Conservation (phyloP, 225 moss, liverwort and hornwort genomes). For the Bryum argenteum region DNA sequence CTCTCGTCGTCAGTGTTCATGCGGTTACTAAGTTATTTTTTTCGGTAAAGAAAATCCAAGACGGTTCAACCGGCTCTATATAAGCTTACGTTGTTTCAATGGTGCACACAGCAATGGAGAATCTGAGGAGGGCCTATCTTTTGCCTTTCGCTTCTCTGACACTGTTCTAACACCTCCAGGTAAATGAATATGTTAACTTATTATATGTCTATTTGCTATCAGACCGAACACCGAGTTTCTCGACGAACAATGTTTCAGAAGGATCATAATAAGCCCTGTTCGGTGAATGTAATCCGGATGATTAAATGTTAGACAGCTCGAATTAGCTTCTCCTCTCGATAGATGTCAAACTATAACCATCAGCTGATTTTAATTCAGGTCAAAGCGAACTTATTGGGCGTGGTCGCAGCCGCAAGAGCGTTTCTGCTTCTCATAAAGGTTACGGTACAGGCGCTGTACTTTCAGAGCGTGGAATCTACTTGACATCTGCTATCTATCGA, state of each 20-base stretch:
- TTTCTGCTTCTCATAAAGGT: conserved; percentile 75
- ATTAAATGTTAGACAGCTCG: too few relatives aligned
- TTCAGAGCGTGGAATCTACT: conserved; percentile 86
- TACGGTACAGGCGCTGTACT: conserved; percentile 88
- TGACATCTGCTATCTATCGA: conserved; percentile 89
- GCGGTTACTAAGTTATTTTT: conserved; percentile 12
- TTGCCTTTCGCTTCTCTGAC: conserved; percentile 93
- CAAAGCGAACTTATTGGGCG: conserved; percentile 69
- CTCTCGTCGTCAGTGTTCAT: conserved; percentile 4
- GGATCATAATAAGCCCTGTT: background rate
- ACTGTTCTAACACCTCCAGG: conserved; percentile 77
- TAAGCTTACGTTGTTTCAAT: conserved; percentile 22
- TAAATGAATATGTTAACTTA: conserved; percentile 21
- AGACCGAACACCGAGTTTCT: background rate
- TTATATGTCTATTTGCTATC: background rate
- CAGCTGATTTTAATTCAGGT: conserved; percentile 37
- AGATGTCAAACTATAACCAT: conserved; percentile 5
- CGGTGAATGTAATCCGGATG: background rate
- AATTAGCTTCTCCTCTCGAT: conserved; percentile 7
- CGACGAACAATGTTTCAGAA: background rate
- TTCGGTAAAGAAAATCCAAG: conserved; percentile 8
- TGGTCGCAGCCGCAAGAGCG: conserved; percentile 58
- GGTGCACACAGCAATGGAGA: conserved; percentile 65
- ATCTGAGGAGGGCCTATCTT: conserved; percentile 78
- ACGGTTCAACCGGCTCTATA: background rate